These are phyloP conservation scores for Erodium moschatum DNA, from an alignment of 441 rosid genomes.

Conservation along the genomic window DNA sequence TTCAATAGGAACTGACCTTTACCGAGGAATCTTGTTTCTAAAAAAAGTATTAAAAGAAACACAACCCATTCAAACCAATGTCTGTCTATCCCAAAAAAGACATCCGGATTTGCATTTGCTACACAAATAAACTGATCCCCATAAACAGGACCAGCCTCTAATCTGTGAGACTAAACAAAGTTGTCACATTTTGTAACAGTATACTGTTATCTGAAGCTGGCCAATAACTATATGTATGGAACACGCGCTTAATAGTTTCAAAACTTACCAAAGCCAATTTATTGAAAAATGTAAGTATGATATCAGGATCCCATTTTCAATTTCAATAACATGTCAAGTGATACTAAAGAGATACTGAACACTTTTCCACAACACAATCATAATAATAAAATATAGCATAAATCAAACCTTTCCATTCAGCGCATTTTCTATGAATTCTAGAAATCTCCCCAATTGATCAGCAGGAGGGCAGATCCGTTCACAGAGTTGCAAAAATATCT, in stretches of 20 bases:
- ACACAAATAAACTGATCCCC: no score
- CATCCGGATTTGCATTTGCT: no score
- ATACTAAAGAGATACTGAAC: neutral
- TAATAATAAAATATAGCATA: constrained; percentile 11
- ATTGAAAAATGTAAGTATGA: neutral
- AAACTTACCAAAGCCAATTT: neutral
- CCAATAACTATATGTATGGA: constrained; percentile 1
- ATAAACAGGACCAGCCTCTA: constrained; percentile 5
- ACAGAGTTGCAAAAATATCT: constrained; percentile 53
- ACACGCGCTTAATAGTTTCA: neutral
- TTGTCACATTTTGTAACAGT: neutral
- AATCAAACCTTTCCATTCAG: constrained; percentile 64
- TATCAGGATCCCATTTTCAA: neutral
- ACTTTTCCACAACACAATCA: neutral
- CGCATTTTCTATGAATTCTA: constrained; percentile 53
- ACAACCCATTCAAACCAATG: no score
- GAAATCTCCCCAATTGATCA: constrained; percentile 41
- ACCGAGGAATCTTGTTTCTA: neutral
- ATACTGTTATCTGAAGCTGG: neutral
- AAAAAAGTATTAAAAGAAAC: no score
- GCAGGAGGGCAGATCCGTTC: constrained; percentile 48
- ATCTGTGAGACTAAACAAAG: neutral
- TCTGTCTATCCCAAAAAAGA: no score
- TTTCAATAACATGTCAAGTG: neutral
- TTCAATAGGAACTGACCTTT: neutral